These are phyloP conservation scores for Malbranchea zuffiana DNA, from an alignment of 2,329 filamentous ascomycete genomes.

Conservation along the genomic window DNA sequence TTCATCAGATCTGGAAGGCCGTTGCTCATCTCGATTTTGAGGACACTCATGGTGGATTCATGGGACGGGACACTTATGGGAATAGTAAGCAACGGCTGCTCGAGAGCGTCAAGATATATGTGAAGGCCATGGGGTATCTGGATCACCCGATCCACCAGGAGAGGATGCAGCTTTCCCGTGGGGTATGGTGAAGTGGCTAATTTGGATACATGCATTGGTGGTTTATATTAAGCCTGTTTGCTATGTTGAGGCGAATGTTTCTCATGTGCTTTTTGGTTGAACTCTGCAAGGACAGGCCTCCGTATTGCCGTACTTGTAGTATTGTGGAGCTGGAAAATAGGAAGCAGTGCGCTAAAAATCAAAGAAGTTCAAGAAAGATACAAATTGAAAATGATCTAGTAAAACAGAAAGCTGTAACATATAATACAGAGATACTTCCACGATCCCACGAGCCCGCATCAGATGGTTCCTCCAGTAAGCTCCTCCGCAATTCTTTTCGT, in stretches of 20 bases:
- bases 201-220: not conserved
- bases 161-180: slow-evolving; percentile 7
- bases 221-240: no score
- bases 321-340: no score
- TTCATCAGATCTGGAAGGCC: slow-evolving; percentile 59
- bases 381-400: not conserved
- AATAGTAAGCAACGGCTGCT: slow-evolving; percentile 55
- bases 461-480: slow-evolving; percentile 52
- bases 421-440: not conserved
- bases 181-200: not conserved
- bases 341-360: not conserved
- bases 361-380: not conserved
- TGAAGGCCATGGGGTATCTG: slow-evolving; percentile 33
- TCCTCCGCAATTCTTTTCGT: slow-evolving; percentile 55
- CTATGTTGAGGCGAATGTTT: no score
- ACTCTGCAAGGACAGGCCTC: no score
- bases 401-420: not conserved
- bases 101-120: slow-evolving; percentile 67
- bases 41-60: slow-evolving; percentile 58
- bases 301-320: no score
- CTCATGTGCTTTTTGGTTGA: no score
- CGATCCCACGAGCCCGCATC: slow-evolving; percentile 9
- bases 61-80: slow-evolving; percentile 49
- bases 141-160: slow-evolving; percentile 25
- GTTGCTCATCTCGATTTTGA: slow-evolving; percentile 52